Conservation (phyloP, 2,329 filamentous ascomycete genomes). For the Ophiocordyceps sinensis region DNA sequence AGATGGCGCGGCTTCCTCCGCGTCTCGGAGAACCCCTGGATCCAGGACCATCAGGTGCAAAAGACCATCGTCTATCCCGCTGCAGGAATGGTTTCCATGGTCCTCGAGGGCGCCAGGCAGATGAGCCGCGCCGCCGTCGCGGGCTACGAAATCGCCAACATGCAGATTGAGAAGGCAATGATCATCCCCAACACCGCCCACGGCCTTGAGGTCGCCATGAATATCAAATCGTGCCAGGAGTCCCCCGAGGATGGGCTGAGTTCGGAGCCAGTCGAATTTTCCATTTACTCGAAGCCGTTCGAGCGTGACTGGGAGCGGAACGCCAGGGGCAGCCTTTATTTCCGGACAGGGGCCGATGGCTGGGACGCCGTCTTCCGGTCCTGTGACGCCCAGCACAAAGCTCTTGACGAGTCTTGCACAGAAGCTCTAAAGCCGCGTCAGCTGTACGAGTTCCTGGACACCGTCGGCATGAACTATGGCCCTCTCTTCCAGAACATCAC, state of each 20-base stretch:
- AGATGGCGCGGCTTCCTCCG: slow-evolving; percentile 35
- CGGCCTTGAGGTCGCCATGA: slow-evolving; percentile 35
- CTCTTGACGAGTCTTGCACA: slow-evolving; percentile 14
- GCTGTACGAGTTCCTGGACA: slow-evolving; percentile 34
- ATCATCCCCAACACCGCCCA: slow-evolving; percentile 29
- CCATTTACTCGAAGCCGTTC: slow-evolving; percentile 30
- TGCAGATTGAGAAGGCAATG: slow-evolving; percentile 35
- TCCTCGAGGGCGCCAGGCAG: slow-evolving; percentile 30
- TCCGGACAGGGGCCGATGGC: slow-evolving; percentile 11
- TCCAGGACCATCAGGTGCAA: slow-evolving; percentile 35
- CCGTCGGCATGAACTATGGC: slow-evolving; percentile 37
- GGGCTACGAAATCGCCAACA: slow-evolving; percentile 28
- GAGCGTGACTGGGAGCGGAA: slow-evolving; percentile 27
- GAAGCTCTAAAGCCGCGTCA: slow-evolving; percentile 25
- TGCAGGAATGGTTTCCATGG: slow-evolving; percentile 34
- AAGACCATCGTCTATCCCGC: slow-evolving; percentile 35
- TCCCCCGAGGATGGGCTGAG: background rate
- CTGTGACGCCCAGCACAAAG: slow-evolving; percentile 9
- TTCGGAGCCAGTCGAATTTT: slow-evolving; percentile 16
- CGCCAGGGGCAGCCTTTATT: slow-evolving; percentile 19
- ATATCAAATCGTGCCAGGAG: slow-evolving; percentile 18
- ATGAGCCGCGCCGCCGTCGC: slow-evolving; percentile 12
- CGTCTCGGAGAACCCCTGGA: slow-evolving; percentile 34
- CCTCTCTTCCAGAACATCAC: slow-evolving; percentile 33
- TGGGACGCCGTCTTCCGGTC: slow-evolving; percentile 7